Percentiles rank a stretch among this genome's conserved stretches.
Conservation (phyloP, 495 filamentous ascomycete genomes). For the Viridothelium virens region DNA sequence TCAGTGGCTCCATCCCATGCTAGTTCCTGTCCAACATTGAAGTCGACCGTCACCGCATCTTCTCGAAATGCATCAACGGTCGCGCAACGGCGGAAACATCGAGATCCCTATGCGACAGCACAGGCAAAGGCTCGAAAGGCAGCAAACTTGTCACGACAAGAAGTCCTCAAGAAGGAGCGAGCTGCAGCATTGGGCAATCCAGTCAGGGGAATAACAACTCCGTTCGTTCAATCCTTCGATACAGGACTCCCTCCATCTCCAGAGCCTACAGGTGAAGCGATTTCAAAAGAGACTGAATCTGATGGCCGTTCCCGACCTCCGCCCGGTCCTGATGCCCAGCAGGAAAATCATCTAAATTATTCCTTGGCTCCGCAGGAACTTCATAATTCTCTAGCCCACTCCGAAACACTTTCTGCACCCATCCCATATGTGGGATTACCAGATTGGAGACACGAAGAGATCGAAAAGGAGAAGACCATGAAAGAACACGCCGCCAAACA, state of each 20-base stretch:
- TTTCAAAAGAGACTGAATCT: conserved; percentile 21
- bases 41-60: conserved; percentile 39
- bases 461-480: conserved; percentile 29
- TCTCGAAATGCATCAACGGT: conserved; percentile 17
- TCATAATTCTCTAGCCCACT: conserved; percentile 52
- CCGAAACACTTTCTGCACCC: conserved; percentile 55
- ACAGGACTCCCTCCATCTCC: conserved; percentile 36
- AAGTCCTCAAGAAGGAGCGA: conserved; percentile 54
- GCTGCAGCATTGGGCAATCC: conserved; percentile 61
- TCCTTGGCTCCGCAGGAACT: conserved; percentile 61
- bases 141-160: conserved; percentile 66
- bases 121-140: conserved; percentile 71
- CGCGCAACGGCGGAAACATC: conserved; percentile 40
- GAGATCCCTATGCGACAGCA: conserved; percentile 60
- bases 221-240: conserved; percentile 78
- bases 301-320: conserved; percentile 19
- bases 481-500: conserved; percentile 40
- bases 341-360: conserved; percentile 57
- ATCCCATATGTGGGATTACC: conserved; percentile 33
- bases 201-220: conserved; percentile 64
- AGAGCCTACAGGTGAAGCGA: conserved; percentile 13
- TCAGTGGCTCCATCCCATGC: conserved; percentile 7
- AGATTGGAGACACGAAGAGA: conserved; percentile 43
- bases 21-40: neutral
- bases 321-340: conserved; percentile 33